A percentile compares a stretch with the other conserved stretches of the same genome.
Conservation (phyloP, 1,284 basidiomycete genomes). For the Malassezia dermatis region DNA sequence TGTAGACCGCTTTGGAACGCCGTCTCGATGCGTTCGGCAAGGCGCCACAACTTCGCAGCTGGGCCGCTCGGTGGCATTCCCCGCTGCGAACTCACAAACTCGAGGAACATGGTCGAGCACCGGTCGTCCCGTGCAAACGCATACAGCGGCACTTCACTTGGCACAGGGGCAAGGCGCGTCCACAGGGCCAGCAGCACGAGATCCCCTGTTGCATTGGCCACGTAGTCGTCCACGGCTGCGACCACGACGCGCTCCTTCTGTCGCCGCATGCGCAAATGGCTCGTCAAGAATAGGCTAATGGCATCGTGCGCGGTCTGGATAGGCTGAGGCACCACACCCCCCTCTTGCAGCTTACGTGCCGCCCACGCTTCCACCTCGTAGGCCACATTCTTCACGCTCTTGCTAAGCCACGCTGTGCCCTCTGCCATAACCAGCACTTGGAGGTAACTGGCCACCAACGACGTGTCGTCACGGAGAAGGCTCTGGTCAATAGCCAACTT, state of each 20-base stretch:
- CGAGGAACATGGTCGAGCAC: neutral
- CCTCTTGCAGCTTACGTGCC: neutral
- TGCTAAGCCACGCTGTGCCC: slow-evolving; percentile 6
- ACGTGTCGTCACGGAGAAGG: slow-evolving; percentile 32
- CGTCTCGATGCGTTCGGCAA: slow-evolving; percentile 1
- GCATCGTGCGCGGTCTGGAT: slow-evolving; percentile 22
- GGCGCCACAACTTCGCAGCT: neutral
- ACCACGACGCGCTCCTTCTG: slow-evolving; percentile 13
- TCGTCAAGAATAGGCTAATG: slow-evolving; percentile 34
- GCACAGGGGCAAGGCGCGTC: slow-evolving; percentile 9
- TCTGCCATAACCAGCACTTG: slow-evolving; percentile 24
- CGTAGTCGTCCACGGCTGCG: slow-evolving; percentile 38
- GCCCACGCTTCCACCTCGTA: slow-evolving; percentile 4
- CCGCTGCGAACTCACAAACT: neutral
- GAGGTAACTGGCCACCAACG: slow-evolving; percentile 34
- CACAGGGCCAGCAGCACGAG: slow-evolving; percentile 39
- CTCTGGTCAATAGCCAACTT: slow-evolving; percentile 43
- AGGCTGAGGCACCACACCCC: slow-evolving; percentile 4
- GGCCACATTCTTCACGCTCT: slow-evolving; percentile 1
- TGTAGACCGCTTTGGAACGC: slow-evolving; percentile 2
- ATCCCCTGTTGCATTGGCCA: slow-evolving; percentile 39
- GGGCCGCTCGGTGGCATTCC: neutral
- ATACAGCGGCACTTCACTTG: slow-evolving; percentile 4
- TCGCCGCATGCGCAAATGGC: slow-evolving; percentile 11
- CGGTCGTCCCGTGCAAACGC: slow-evolving; percentile 17